Conservation (phyloP, 2,329 filamentous ascomycete species). For the Neonectria ditissima region DNA sequence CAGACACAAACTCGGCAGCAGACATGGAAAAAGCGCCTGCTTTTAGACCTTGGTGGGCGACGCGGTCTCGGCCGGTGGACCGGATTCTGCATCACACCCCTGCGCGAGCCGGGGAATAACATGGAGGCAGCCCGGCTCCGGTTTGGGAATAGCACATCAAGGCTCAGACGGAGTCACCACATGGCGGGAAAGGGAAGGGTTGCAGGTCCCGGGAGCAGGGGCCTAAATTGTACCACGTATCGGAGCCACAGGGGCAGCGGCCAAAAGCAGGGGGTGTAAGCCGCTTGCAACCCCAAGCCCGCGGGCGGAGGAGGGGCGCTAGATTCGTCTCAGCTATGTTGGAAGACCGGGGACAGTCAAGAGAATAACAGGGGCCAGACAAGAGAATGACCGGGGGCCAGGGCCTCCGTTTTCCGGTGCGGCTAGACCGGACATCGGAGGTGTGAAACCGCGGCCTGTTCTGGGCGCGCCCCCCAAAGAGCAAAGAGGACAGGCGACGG, state of each 20-base stretch:
- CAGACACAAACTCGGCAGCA: neutral
- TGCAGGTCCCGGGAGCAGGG: constrained; percentile 22
- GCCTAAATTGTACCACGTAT: constrained; percentile 39
- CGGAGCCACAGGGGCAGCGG: constrained; percentile 29
- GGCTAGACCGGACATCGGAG: constrained; percentile 1
- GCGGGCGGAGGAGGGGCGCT: constrained; percentile 18
- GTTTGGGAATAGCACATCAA: neutral
- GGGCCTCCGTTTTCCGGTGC: constrained; percentile 17
- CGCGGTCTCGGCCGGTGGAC: neutral
- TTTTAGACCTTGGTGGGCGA: neutral
- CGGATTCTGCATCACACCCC: neutral
- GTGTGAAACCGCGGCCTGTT: constrained; percentile 33
- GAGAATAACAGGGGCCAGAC: too few species aligned
- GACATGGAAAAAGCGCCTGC: neutral
- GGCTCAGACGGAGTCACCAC: too few species aligned
- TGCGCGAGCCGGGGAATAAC: neutral
- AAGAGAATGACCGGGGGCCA: too few species aligned
- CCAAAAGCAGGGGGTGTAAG: constrained; percentile 26
- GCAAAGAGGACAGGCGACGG: too few species aligned
- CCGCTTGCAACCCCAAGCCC: constrained; percentile 13
- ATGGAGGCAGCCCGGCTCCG: neutral
- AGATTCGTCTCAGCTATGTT: constrained; percentile 31
- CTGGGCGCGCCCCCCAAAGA: constrained; percentile 16
- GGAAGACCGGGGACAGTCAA: constrained; percentile 1
- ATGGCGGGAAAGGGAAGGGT: too few species aligned